Evolutionary conservation across 2,329 filamentous ascomycete genomes (phyloP).

Genomic region (Dothidotthia symphoricarpi): DNA sequence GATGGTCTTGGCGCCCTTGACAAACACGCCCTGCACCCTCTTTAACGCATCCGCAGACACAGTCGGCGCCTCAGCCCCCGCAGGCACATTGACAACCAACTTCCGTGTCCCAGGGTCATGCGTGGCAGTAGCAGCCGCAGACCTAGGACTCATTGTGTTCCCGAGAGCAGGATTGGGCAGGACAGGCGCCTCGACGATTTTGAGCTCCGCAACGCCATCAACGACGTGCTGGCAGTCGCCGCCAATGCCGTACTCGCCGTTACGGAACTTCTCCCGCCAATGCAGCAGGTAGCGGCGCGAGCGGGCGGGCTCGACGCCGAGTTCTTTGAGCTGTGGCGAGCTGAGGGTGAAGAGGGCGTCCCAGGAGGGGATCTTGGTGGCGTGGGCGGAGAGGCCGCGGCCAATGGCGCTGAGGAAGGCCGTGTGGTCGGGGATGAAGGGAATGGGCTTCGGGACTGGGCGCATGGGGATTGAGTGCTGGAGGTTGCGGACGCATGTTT

Average conservation of each 20-base stretch:
- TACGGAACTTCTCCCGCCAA: conserved; percentile 83
- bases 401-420: conserved; percentile 92
- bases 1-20: conserved; percentile 68
- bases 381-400: conserved; percentile 77
- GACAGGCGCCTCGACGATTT: conserved; percentile 56
- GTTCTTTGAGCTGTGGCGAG: conserved; percentile 70
- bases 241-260: conserved; percentile 74
- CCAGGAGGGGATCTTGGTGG: conserved; percentile 86
- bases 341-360: conserved; percentile 81
- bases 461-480: conserved; percentile 44
- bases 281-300: conserved; percentile 78
- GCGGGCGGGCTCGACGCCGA: conserved; percentile 83
- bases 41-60: conserved; percentile 51
- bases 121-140: conserved; percentile 50
- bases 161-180: conserved; percentile 28
- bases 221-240: conserved; percentile 74
- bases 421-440: conserved; percentile 78
- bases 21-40: conserved; percentile 63
- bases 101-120: conserved; percentile 56
- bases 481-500: conserved; percentile 36
- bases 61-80: conserved; percentile 35
- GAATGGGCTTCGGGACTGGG: conserved; percentile 68
- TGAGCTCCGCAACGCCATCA: conserved; percentile 58
- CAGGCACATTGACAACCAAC: conserved; percentile 60
- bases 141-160: conserved; percentile 26